A percentile compares a stretch with the other conserved stretches of the same genome.
phyloP scores from a whole-genome alignment of 306 rosid genomes.

The Luffa aegyptiaca region DNA sequence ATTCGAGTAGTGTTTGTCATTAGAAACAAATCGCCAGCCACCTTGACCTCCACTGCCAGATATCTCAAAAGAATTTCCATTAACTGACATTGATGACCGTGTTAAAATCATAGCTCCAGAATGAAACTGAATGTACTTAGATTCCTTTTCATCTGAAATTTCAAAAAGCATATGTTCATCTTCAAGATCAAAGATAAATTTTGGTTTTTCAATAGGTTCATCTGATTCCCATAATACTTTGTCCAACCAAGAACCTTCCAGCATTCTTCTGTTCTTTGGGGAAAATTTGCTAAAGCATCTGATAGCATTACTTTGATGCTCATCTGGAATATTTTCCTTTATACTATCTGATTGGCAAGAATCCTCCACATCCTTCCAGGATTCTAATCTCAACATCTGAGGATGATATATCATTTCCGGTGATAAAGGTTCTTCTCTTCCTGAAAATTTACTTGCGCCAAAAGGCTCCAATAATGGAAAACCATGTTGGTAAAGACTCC shows the following conservation, averaged over 20 bases:
- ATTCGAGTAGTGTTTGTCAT: conserved; percentile 83
- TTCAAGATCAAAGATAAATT: conserved; percentile 87
- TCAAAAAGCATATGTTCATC: conserved; percentile 97
- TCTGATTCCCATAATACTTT: conserved; percentile 73
- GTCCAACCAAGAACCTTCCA: conserved; percentile 81
- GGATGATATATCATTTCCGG: conserved; percentile 58
- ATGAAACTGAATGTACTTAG: conserved; percentile 59
- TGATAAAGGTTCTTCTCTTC: conserved; percentile 21
- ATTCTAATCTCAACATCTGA: conserved; percentile 72
- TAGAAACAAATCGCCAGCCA: conserved; percentile 80
- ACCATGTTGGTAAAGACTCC: conserved; percentile 14
- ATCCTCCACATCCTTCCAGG: conserved; percentile 32
- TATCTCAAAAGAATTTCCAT: conserved; percentile 54
- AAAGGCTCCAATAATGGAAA: conserved; percentile 53
- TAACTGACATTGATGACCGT: conserved; percentile 34
- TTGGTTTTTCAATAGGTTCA: conserved; percentile 44
- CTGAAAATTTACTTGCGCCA: conserved; percentile 39
- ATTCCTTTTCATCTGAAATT: conserved; percentile 58
- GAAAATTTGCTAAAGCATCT: conserved; percentile 44
- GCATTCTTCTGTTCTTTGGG: conserved; percentile 60
- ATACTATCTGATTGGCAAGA: conserved; percentile 29
- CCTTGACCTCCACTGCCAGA: conserved; percentile 72
- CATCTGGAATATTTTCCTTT: conserved; percentile 28
- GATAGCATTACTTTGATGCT: conserved; percentile 37
- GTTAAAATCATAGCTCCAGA: conserved; percentile 84